phyloP scores from a whole-genome alignment of 148 eudicot species.

The Polygonum maritimum region DNA sequence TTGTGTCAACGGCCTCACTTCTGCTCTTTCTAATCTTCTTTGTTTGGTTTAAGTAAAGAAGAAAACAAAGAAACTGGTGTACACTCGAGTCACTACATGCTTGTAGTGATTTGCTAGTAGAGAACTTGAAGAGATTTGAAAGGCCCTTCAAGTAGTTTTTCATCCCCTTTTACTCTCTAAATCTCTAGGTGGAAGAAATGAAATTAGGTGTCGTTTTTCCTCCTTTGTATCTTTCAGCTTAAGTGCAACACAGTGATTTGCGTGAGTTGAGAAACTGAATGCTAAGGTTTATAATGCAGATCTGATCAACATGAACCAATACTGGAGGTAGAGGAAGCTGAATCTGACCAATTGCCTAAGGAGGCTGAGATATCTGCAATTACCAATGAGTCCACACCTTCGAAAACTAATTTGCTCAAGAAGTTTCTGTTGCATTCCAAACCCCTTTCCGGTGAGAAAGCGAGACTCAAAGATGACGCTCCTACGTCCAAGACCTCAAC shows the following conservation, averaged over 20 bases:
- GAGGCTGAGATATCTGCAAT: neutral
- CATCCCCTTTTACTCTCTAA: neutral
- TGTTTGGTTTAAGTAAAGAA: neutral
- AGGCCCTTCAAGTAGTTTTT: neutral
- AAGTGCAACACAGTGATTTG: neutral
- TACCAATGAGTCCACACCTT: neutral
- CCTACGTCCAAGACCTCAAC: slow-evolving; percentile 1
- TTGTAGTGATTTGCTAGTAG: neutral
- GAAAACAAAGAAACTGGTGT: neutral
- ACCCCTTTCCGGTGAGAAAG: neutral
- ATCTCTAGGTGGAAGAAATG: neutral
- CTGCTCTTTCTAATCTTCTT: neutral
- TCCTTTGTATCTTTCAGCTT: neutral
- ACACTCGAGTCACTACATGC: neutral
- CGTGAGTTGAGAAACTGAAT: neutral
- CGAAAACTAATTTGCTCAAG: neutral
- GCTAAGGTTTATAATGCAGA: neutral
- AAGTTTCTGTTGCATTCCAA: slow-evolving; percentile 4
- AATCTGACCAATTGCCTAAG: neutral
- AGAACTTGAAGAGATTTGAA: neutral
- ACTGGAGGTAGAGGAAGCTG: neutral
- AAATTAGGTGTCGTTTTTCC: neutral
- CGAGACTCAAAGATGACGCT: neutral
- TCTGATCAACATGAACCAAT: neutral
- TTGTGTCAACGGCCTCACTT: neutral